Base-by-base conservation (phyloP, 164 flowering plant species). In the Piper longum region DNA sequence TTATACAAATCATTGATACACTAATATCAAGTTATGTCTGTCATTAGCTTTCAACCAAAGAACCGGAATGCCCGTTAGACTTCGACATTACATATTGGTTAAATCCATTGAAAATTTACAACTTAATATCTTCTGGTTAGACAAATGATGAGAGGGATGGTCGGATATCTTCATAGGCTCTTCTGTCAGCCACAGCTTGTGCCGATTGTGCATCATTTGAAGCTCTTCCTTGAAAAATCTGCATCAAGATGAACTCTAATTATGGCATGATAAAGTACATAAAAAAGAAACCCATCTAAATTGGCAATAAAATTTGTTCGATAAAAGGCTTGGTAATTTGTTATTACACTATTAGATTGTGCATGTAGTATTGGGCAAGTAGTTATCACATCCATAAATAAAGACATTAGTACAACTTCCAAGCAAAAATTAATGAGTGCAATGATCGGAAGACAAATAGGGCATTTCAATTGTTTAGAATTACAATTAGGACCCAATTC, bases 191-290 rank as follows among this genome's bases (percentile, higher is more conserved):
- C 57, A 84, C 62, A 54, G 75, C 71, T 69, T 77, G 79, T 19
- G 83, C 70, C 26, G 66, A 39, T 59, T 80, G 78, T 59, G 67
- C 74, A 61, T 66, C 76, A 57, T 81, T 76, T 57, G 85, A 73
- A 43, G 85, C 84, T n/a, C 78, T 75, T 13, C 88, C 88, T 66
- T 73, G 76, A 63, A 78, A 79, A 84, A 84, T 81, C 85, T 84
- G 69, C 61, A 70, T 17, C 52, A 69, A 64, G 52, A 14, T 12
- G 52, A 11, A 5, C 18, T 12, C 54, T n/a, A 66, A 39, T 14
- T 39, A 59, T 40, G 16, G 1, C 16, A 26, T 26, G 36, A 26
- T 26, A 26, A 26, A 26, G 36, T 26, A 26, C 36, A 26, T 26
- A 0, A 26, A 26, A 26, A 26, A n/a, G n/a, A 26, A 26, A 26